Base-by-base conservation (phyloP, 1,139 yeast species). In the Yamadazyma mexicana region DNA sequence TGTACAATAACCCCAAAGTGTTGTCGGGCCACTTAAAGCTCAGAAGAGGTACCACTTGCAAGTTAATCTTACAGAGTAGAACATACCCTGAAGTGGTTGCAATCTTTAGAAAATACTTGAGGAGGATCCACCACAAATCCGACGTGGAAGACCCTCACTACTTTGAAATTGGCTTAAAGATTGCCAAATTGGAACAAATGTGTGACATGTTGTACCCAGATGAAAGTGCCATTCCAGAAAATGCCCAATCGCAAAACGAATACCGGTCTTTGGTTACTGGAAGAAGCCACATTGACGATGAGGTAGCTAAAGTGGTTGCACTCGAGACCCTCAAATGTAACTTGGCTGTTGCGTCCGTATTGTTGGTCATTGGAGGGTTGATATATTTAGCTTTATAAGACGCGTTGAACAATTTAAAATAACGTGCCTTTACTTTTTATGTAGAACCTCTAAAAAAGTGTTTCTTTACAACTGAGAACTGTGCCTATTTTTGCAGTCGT, bases 1-100 rank as follows among this genome's bases (percentile, higher is more conserved):
- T 92, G 31, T 91, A 86, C 71, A 83, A 87, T 59, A 94, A 94
- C 65, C 83, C 83, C 8, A 61, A 70, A 4, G 86, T 92, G 3
- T 77, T 92, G 55, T 77, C 81, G 38, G 61, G 64, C 30, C 82
- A 87, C 54, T 85, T 92, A 47, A 94, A 94, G 70, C 85, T 94
- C 58, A 79, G 98, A 65, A 87, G 87, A 64, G 97, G 97, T n/a
- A 80, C 87, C 28, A 84, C 98, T 1, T 84, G 89, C 54, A 68
- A 75, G 48, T 73, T 94, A 54, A 89, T 94, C 47, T 69, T 87
- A 46, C 69, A 79, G 44, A 75, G 92, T 34, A 78, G 91, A 59
- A 81, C 88, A 3, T 78, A 87, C 59, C 79, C 81, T 31, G 91
- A 87, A 3, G 92, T 88, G 31, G 84, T 85, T 34, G 69, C 69